These are phyloP conservation scores for Cutaneotrichosporon cutaneum DNA, from an alignment of 1,284 basidiomycete genomes.

Conservation along the genomic window DNA sequence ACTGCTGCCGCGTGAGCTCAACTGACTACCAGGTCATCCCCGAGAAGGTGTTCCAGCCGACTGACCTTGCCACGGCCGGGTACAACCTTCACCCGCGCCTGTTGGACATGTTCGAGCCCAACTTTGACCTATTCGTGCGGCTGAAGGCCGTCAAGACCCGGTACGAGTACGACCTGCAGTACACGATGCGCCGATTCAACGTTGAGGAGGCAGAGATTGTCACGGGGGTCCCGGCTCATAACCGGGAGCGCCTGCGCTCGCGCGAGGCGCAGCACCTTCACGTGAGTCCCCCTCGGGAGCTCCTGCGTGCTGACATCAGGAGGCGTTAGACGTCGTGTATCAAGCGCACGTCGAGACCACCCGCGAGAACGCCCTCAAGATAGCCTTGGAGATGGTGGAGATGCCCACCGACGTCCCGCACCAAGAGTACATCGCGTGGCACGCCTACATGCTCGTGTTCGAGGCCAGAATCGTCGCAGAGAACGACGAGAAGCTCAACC, in stretches of 20 bases:
- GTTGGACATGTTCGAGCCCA: background rate
- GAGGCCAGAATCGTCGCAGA: constrained; percentile 36
- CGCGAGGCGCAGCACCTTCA: constrained; percentile 27
- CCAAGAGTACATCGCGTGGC: constrained; percentile 36
- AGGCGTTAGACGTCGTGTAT: constrained; percentile 40
- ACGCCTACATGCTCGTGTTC: constrained; percentile 43
- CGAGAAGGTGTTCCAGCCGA: constrained; percentile 36
- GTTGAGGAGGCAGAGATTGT: constrained; percentile 44
- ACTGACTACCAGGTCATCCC: constrained; percentile 32
- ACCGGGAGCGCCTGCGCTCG: constrained; percentile 39
- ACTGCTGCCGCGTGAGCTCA: background rate
- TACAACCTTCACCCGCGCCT: constrained; percentile 26
- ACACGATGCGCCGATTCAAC: constrained; percentile 42
- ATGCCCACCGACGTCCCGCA: constrained; percentile 20
- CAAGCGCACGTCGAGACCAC: constrained; percentile 26
- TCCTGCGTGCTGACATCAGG: constrained; percentile 23
- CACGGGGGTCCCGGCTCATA: constrained; percentile 39
- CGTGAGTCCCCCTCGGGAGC: background rate
- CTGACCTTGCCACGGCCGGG: constrained; percentile 23
- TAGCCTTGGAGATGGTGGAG: constrained; percentile 14
- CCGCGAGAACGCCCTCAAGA: constrained; percentile 28
- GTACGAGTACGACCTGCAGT: constrained; percentile 41
- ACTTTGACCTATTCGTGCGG: constrained; percentile 24
- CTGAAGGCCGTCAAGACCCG: constrained; percentile 33
- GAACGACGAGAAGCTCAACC: constrained; percentile 30